Evolutionary conservation across 139 green algal species (phyloP), one percentile per base, ranked within the genome.

Genomic region (Chlorella vulgaris): DNA sequence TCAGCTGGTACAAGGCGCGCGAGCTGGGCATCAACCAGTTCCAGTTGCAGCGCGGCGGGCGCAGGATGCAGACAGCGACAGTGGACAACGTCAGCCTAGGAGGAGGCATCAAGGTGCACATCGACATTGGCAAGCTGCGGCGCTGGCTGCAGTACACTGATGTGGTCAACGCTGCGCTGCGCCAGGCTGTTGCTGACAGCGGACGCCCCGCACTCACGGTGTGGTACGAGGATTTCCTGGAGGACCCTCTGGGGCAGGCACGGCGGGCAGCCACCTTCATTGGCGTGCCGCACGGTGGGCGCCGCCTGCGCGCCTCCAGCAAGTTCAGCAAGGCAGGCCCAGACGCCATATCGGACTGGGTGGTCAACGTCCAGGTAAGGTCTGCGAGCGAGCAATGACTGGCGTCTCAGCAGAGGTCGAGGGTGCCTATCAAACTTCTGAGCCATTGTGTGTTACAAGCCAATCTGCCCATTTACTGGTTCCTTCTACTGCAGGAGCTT

Each of bases 141-240:
- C 5, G 29, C 74, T 80, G 74, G 74, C 58, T 80, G 15, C 28
- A 22, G 7, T 71, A 80, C n/a, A 80, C 74, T 3, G 58, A 33
- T 1, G 47, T 24, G 3, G 74, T 70, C 15, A 80, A 80, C n/a
- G 38, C n/a, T 3, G 36, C 47, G 38, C 74, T 80, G 58, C 58
- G 2, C 21, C 10, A 39, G 10, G 74, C 74, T 13, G 58, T 39
- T 3, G 58, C 38, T 26, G 47, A 40, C 28, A 42, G 31, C 21
- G 38, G n/a, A 19, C 74, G 74, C 15, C 74, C 74, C 58, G 70
- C 74, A 15, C 74, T 71, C 28, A 80, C 74, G 2, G 19, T 80
- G 0, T 80, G 74, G 74, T 80, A 80, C 42, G 74, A 80, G 5
- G 74, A 80, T 29, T 80, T 80, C 19, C 58, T 61, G 26, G 26